Evolutionary conservation across 192 early-diverging fungal species (phyloP).

Genomic region (Spizellomyces punctatus): DNA sequence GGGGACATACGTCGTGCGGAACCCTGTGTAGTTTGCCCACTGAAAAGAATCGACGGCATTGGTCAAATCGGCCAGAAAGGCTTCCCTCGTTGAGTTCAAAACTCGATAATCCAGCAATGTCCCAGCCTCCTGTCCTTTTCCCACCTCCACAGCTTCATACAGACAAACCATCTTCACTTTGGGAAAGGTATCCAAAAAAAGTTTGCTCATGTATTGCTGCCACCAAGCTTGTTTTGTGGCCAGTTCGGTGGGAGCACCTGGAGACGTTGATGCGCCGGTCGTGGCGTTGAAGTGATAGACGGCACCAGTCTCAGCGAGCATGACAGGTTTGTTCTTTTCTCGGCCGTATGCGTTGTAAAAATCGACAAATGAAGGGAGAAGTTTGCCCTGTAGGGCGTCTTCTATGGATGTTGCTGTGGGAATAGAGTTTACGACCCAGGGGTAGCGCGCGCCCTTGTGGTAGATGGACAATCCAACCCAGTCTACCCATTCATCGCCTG

Average conservation of each 20-base stretch:
- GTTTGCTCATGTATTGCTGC: slow-evolving; percentile 29
- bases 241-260: slow-evolving; percentile 27
- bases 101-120: slow-evolving; percentile 21
- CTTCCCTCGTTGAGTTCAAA: background rate
- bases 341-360: slow-evolving; percentile 8
- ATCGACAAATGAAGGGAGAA: background rate
- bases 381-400: slow-evolving; percentile 15
- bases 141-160: slow-evolving; percentile 23
- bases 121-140: background rate
- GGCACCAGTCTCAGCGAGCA: slow-evolving; percentile 40
- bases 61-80: slow-evolving; percentile 4
- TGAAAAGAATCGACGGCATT: background rate
- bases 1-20: slow-evolving; percentile 11
- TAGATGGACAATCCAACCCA: slow-evolving; percentile 41
- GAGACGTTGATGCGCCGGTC: background rate
- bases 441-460: slow-evolving; percentile 26
- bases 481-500: slow-evolving; percentile 40
- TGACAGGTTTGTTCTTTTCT: slow-evolving; percentile 27
- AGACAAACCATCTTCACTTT: slow-evolving; percentile 24
- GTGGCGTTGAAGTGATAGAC: background rate
- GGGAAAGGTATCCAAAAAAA: slow-evolving; percentile 16
- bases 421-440: slow-evolving; percentile 21
- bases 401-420: slow-evolving; percentile 22
- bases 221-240: slow-evolving; percentile 43
- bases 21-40: slow-evolving; percentile 9